phyloP scores from a whole-genome alignment of 2,329 filamentous ascomycete genomes.

The Apiospora phragmitis region DNA sequence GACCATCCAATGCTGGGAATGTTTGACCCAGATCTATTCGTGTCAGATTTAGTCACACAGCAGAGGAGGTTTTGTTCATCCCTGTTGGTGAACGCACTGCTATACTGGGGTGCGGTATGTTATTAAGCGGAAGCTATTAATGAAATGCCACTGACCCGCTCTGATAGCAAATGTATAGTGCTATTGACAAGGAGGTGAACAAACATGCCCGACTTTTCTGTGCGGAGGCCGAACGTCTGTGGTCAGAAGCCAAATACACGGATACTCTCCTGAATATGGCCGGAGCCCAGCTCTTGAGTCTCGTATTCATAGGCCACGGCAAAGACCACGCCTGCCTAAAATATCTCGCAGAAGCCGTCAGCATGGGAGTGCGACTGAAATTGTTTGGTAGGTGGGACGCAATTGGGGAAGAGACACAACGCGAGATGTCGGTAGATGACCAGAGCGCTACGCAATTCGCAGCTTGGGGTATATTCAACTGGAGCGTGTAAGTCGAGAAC shows the following conservation, averaged over 20 bases:
- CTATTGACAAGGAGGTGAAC: constrained; percentile 26
- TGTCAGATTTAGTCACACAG: constrained; percentile 31
- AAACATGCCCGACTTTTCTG: constrained; percentile 23
- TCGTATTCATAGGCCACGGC: constrained; percentile 36
- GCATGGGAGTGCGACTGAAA: constrained; percentile 31
- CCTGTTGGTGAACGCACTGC: constrained; percentile 36
- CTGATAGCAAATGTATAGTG: constrained; percentile 36
- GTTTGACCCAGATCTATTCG: constrained; percentile 36
- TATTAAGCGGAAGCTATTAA: not conserved
- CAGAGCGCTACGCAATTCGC: constrained; percentile 22
- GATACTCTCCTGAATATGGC: constrained; percentile 31
- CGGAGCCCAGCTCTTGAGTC: constrained; percentile 33
- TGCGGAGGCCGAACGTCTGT: constrained; percentile 28
- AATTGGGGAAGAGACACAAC: not conserved
- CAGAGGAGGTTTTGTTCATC: constrained; percentile 31
- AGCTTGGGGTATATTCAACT: constrained; percentile 39
- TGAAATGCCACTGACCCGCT: not conserved
- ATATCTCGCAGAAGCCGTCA: constrained; percentile 29
- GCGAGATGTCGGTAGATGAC: constrained; percentile 20
- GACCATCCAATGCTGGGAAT: constrained; percentile 39
- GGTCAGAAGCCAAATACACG: constrained; percentile 19
- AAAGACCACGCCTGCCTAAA: constrained; percentile 34
- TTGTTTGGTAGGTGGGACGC: constrained; percentile 27
- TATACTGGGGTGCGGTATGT: constrained; percentile 38
- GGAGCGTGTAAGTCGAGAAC: constrained; percentile 33